Evolutionary conservation across 352 stramenopile species (phyloP), one percentile per base, ranked within the genome.

Genomic region (Globisporangium echinulatum): DNA sequence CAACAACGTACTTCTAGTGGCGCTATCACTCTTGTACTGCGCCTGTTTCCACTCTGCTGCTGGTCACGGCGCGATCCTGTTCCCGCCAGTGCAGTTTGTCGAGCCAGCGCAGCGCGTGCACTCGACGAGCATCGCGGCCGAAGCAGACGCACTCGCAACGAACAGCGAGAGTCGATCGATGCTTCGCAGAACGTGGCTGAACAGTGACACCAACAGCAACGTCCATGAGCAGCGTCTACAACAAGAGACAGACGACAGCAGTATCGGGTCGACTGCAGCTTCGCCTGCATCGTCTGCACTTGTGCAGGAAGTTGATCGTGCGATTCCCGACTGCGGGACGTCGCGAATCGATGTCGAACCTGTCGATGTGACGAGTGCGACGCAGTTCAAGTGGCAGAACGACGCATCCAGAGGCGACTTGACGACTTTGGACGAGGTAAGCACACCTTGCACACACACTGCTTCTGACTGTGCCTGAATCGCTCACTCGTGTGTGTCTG

Each of bases 381-480:
- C 57, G 6, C 17, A 67, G 13, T 46, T 72, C 43, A 54, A 58
- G 44, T 77, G 63, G 69, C 48, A 64, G 52, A 61, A 68, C 42
- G 53, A 66, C 52, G 62, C 64, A 17, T 62, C 10, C 19, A 13
- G 4, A 39, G 33, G 4, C 8, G 37, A 58, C 67, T 53, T 40
- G 75, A 6, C 11, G 11, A 25, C 39, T 47, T 67, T 40, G 4
- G 42, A 36, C 51, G 17, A 56, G 13, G 51, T 47, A 43, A 8
- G 15, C 38, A 10, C 1, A 7, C 4, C 39, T 58, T 49, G 38
- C 37, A 36, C 1, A 14, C 15, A n/a, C 47, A n/a, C n/a, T 51
- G 46, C 39, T 43, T 43, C 7, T 43, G 39, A 10, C 39, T 7
- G 7, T 7, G 7, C 39, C 19, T 25, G 19, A 25, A 43, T 43